These are phyloP conservation scores for Pilobolus umbonatus DNA, from an alignment of 192 early-diverging fungal species.

Conservation along the genomic window DNA sequence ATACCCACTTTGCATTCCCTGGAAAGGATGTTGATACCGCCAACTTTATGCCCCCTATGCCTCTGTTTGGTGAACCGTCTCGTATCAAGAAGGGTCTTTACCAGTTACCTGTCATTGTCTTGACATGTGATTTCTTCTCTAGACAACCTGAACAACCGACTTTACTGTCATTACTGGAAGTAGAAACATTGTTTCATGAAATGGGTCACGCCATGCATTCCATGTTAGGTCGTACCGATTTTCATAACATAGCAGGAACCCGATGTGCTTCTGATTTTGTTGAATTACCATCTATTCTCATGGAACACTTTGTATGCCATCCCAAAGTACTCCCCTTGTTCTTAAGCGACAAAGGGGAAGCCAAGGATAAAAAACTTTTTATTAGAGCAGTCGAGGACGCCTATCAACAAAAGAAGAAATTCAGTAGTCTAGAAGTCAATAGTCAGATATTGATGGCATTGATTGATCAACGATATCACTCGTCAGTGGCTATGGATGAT, in stretches of 20 bases:
- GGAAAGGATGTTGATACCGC: background rate
- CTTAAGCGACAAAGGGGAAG: constrained; percentile 66
- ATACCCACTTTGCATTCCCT: constrained; percentile 35
- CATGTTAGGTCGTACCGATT: constrained; percentile 91
- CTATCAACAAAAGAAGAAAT: constrained; percentile 46
- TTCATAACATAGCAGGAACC: constrained; percentile 95
- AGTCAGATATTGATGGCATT: constrained; percentile 88
- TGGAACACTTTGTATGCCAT: constrained; percentile 85
- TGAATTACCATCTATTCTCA: constrained; percentile 93
- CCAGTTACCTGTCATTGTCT: constrained; percentile 68
- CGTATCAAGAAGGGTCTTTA: constrained; percentile 35
- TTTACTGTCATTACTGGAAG: constrained; percentile 71
- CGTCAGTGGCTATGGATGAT: constrained; percentile 36
- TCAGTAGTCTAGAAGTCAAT: constrained; percentile 75
- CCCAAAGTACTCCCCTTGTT: constrained; percentile 70
- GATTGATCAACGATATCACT: constrained; percentile 89
- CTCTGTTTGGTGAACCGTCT: background rate
- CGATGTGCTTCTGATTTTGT: constrained; percentile 95
- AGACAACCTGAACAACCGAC: constrained; percentile 36
- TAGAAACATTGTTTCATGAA: constrained; percentile 97
- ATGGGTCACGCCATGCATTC: constrained; percentile 99
- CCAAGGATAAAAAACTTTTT: constrained; percentile 52
- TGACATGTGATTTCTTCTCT: constrained; percentile 69
- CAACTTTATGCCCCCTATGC: background rate
- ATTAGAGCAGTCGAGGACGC: constrained; percentile 47